These are phyloP conservation scores for Solanum neorickii DNA, from an alignment of 257 asterid species.

Conservation along the genomic window DNA sequence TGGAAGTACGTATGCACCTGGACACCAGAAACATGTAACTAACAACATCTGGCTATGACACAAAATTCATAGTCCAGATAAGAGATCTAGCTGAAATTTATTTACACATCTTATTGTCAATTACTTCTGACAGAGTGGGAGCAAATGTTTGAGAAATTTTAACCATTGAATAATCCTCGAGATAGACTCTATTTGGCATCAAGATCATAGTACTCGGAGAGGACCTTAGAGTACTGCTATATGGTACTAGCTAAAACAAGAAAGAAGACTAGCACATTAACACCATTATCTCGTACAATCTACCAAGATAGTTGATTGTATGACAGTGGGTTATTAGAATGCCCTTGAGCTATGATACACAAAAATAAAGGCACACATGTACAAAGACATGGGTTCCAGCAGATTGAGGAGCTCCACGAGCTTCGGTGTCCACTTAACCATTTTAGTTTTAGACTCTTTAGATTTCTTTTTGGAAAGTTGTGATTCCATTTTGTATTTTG, in stretches of 20 bases:
- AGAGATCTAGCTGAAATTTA: not conserved
- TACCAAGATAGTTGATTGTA: not conserved
- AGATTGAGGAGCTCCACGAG: not conserved
- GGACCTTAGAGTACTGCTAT: not conserved
- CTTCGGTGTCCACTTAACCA: not conserved
- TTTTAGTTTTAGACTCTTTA: not conserved
- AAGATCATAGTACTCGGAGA: not conserved
- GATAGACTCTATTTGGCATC: not conserved
- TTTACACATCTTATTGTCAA: not conserved
- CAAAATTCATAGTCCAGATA: not conserved
- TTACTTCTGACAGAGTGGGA: not conserved
- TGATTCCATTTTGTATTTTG: not conserved
- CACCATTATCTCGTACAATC: not conserved
- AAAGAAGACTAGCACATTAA: not conserved
- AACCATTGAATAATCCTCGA: not conserved
- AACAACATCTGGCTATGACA: not conserved
- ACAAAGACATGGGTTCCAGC: not conserved
- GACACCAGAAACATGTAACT: not conserved
- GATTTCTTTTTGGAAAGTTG: not conserved
- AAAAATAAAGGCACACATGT: not conserved
- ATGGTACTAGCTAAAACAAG: not conserved
- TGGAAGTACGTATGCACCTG: not conserved
- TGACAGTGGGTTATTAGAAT: not conserved
- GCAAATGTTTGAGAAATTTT: not conserved
- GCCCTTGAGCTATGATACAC: not conserved